Percentiles rank a stretch among this genome's conserved stretches.
phyloP scores from a whole-genome alignment of 768 basidiomycete genomes.

The Chiua virens region DNA sequence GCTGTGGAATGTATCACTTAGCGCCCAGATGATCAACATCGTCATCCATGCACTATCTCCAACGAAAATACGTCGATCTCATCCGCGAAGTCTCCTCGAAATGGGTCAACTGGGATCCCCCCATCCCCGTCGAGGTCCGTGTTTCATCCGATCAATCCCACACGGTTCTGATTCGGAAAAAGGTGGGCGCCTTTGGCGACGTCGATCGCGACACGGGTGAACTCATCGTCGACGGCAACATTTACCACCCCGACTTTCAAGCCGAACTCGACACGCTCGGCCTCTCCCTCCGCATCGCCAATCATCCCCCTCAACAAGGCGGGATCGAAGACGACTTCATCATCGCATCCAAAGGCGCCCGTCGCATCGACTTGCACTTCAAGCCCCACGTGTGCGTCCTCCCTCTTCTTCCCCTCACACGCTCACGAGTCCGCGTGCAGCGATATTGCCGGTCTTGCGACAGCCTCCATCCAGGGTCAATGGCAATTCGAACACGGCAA shows the following conservation, averaged over 20 bases:
- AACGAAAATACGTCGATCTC: slow-evolving; percentile 38
- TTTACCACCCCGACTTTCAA: slow-evolving; percentile 27
- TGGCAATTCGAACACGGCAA: slow-evolving; percentile 35
- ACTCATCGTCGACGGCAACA: slow-evolving; percentile 31
- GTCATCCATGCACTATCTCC: slow-evolving; percentile 12
- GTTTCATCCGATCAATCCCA: neutral
- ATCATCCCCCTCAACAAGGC: slow-evolving; percentile 13
- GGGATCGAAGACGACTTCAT: slow-evolving; percentile 23
- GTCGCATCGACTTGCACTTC: slow-evolving; percentile 3
- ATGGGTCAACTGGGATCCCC: slow-evolving; percentile 41
- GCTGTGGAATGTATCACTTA: no score
- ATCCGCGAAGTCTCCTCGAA: slow-evolving; percentile 31
- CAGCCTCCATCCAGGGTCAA: slow-evolving; percentile 32
- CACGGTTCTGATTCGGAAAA: neutral
- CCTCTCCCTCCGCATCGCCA: slow-evolving; percentile 1
- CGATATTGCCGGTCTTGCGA: slow-evolving; percentile 25
- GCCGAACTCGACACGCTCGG: slow-evolving; percentile 9
- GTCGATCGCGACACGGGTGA: slow-evolving; percentile 32
- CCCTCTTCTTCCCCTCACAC: neutral
- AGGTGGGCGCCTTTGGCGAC: slow-evolving; percentile 38
- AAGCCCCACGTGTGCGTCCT: slow-evolving; percentile 23
- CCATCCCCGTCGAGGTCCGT: slow-evolving; percentile 31
- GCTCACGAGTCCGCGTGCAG: neutral
- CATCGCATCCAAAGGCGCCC: slow-evolving; percentile 26
- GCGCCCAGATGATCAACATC: no score